Percentiles rank a stretch among this genome's conserved stretches.
These are phyloP conservation scores for Cyclocybe aegerita DNA, from an alignment of 768 basidiomycete species.

Conservation along the genomic window DNA sequence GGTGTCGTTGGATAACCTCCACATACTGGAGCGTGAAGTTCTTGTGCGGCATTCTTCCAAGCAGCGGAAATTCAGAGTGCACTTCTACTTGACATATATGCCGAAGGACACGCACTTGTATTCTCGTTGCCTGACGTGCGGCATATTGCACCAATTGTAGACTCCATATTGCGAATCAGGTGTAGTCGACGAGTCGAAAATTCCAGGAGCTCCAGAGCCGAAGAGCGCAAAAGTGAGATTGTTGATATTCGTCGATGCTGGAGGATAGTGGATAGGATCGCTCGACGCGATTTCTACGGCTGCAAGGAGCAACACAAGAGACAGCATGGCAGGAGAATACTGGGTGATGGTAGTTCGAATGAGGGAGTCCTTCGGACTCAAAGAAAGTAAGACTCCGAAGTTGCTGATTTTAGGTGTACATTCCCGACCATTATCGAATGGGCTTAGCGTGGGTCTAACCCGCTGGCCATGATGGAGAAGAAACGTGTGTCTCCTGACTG, in stretches of 20 bases:
- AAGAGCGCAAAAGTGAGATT: conserved; percentile 41
- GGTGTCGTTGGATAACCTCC: conserved; percentile 53
- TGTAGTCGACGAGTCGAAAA: conserved; percentile 40
- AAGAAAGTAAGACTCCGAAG: not conserved
- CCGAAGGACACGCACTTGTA: conserved; percentile 36
- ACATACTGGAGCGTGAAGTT: conserved; percentile 43
- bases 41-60: conserved; percentile 31
- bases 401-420: not conserved
- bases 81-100: not conserved
- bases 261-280: conserved; percentile 38
- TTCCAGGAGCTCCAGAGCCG: conserved; percentile 45
- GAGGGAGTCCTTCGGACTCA: too few species aligned
- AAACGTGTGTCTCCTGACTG: too few species aligned
- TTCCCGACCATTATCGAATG: too few species aligned
- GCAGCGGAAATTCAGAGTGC: not conserved
- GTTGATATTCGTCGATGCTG: conserved; percentile 37
- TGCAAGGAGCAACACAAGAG: conserved; percentile 11
- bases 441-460: too few species aligned
- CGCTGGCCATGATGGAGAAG: too few species aligned
- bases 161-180: conserved; percentile 39
- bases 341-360: not conserved
- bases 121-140: conserved; percentile 43
- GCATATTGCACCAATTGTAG: conserved; percentile 59
- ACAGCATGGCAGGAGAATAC: conserved; percentile 9
- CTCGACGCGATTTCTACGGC: conserved; percentile 13